Conservation (phyloP, 495 filamentous ascomycete genomes). For the Pyrenula massariospora region DNA sequence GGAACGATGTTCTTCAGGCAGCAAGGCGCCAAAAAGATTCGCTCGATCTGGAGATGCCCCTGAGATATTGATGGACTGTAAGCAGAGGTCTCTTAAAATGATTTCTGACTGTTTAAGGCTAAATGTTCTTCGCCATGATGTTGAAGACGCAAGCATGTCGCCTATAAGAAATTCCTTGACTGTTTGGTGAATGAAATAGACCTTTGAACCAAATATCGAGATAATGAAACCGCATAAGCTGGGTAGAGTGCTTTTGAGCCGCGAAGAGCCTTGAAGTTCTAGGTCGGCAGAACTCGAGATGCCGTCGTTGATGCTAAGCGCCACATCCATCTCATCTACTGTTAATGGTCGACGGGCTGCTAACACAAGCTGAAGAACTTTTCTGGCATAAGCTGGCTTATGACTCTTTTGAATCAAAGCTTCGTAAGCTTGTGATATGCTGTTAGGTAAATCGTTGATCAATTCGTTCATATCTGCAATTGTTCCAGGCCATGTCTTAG, state of each 20-base stretch:
- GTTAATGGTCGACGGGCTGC: slow-evolving; percentile 27
- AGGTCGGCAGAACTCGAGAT: slow-evolving; percentile 12
- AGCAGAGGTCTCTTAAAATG: neutral
- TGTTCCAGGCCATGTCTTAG: slow-evolving; percentile 10
- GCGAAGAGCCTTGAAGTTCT: slow-evolving; percentile 9
- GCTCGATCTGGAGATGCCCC: neutral
- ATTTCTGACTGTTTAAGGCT: too few species aligned
- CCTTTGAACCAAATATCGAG: slow-evolving; percentile 15
- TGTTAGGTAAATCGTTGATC: slow-evolving; percentile 16
- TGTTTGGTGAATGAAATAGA: slow-evolving; percentile 34
- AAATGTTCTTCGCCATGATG: too few species aligned
- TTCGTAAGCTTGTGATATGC: slow-evolving; percentile 28
- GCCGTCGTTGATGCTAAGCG: slow-evolving; percentile 14
- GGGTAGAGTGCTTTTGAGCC: slow-evolving; percentile 14
- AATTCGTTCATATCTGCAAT: slow-evolving; percentile 7
- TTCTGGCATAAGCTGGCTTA: slow-evolving; percentile 15
- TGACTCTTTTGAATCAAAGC: slow-evolving; percentile 20
- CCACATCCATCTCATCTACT: slow-evolving; percentile 25
- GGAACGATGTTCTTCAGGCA: too few species aligned
- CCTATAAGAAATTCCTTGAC: slow-evolving; percentile 22
- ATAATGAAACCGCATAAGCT: slow-evolving; percentile 30
- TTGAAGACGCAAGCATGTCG: neutral
- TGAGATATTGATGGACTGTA: neutral
- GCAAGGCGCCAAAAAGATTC: neutral
- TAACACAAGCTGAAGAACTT: slow-evolving; percentile 24